phyloP scores from a whole-genome alignment of 202 grass and related monocot species.

The Zizania palustris region DNA sequence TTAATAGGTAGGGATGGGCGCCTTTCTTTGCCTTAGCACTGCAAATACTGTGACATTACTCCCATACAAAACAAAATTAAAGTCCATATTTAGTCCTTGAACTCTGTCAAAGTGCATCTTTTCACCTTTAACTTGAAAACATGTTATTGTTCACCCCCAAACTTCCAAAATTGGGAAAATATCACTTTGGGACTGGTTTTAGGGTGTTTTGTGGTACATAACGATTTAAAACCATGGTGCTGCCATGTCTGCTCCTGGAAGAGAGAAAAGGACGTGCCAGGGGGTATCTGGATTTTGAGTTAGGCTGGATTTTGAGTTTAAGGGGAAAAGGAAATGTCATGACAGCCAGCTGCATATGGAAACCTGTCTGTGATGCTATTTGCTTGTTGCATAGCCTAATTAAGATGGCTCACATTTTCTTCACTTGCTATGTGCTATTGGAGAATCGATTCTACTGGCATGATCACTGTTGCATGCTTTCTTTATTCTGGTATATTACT shows the following conservation, averaged over 20 bases:
- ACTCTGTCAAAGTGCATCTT: not conserved
- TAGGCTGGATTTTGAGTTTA: not conserved
- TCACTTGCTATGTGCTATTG: conserved; percentile 2
- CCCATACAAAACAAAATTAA: not conserved
- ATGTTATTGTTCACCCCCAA: not conserved
- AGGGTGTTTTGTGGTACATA: not conserved
- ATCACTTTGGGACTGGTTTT: not conserved
- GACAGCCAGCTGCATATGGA: not conserved
- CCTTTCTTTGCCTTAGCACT: not conserved
- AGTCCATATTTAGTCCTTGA: not conserved
- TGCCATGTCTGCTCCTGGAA: not conserved
- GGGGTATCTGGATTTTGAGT: not conserved
- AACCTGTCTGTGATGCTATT: conserved; percentile 15
- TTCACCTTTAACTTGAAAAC: not conserved
- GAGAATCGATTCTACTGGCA: conserved; percentile 12
- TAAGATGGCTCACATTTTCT: conserved; percentile 20
- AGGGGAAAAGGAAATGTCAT: not conserved
- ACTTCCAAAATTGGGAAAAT: not conserved
- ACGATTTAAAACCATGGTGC: not conserved
- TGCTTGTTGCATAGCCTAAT: conserved; percentile 7
- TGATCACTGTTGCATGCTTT: not conserved
- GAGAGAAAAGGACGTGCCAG: no score
- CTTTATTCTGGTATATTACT: conserved; percentile 5
- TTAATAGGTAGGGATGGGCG: not conserved
- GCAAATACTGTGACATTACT: not conserved